Percentiles rank a stretch among this genome's conserved stretches.
These are phyloP conservation scores for Pleurotus ostreatus DNA, from an alignment of 768 basidiomycete species.

Conservation along the genomic window DNA sequence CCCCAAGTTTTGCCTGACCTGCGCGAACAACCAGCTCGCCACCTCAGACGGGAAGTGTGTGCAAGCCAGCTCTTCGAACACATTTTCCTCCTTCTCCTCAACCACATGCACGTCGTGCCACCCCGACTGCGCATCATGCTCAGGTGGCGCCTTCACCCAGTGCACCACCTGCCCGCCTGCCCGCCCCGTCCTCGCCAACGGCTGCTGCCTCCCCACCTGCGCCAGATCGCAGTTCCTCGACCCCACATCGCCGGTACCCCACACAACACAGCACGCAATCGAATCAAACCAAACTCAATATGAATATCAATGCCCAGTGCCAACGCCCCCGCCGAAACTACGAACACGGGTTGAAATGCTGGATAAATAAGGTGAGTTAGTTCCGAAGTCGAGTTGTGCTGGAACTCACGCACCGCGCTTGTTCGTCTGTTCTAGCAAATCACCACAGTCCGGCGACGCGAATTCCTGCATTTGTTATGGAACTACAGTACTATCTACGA, in stretches of 20 bases:
- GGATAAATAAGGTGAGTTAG: too few species aligned
- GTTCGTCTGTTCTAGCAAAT: too few species aligned
- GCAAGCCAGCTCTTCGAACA: slow-evolving; percentile 62
- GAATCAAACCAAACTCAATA: too few species aligned
- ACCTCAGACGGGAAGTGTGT: slow-evolving; percentile 67
- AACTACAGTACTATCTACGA: too few species aligned
- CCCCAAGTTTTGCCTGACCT: slow-evolving; percentile 70
- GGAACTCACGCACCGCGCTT: too few species aligned
- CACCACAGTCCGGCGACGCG: too few species aligned
- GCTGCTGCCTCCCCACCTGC: slow-evolving; percentile 77
- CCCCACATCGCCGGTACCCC: slow-evolving; percentile 34
- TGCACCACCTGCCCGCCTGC: slow-evolving; percentile 67
- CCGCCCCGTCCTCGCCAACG: slow-evolving; percentile 70
- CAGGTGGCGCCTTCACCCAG: slow-evolving; percentile 67
- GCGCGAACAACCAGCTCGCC: slow-evolving; percentile 62
- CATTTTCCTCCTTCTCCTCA: slow-evolving; percentile 50
- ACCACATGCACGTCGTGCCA: slow-evolving; percentile 72
- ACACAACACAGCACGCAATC: too few species aligned
- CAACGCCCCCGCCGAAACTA: too few species aligned
- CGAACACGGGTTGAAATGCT: too few species aligned
- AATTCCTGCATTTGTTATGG: too few species aligned
- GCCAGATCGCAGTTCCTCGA: slow-evolving; percentile 69
- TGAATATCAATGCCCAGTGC: too few species aligned
- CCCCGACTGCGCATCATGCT: slow-evolving; percentile 77
- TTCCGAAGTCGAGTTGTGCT: too few species aligned